Base-by-base conservation (phyloP, 352 stramenopile genomes). In the Phytophthora sansomeana region DNA sequence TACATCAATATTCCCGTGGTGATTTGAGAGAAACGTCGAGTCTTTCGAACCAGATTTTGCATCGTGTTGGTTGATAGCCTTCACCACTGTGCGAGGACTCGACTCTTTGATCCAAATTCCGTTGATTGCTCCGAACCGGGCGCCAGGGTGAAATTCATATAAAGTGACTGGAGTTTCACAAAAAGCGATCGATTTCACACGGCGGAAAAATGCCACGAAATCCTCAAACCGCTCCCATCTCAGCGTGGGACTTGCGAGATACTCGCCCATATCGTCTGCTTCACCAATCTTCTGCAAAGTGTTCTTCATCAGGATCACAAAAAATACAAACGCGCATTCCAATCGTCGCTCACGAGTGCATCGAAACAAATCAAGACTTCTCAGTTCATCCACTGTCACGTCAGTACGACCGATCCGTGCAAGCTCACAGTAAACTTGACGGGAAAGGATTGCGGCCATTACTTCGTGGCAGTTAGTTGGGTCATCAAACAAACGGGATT, bases 171-270 rank as follows among this genome's bases (percentile, higher is more conserved):
- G 14, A 50, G 53, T 62, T n/a, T 51, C 36, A 51, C 36, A 48
- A 53, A 46, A 73, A 28, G 29, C 58, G n/a, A 68, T 60, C 42
- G 57, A 58, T 59, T 73, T 67, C 52, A 70, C 38, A 26, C 53
- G 44, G 46, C 62, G 52, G 17, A 43, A 43, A 21, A 51, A 51
- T 11, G 24, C n/a, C n/a, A n/a, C n/a, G n/a, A n/a, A n/a, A n/a
- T n/a, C 28, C 33, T 69, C 52, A 63, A 69, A 73, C 60, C 21
- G 44, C 35, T 73, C 51, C 49, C 58, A 65, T 6, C 42, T 38
- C 6, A 60, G 32, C 17, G 50, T 6, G 21, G 47, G 58, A 55
- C 35, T 51, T 16, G 61, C 63, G 19, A 72, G 14, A 36, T 67
- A 35, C 30, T 63, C 49, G 26, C 39, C 14, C 17, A 51, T 32